Conservation (phyloP, 352 stramenopile species). For the Phytophthora lateralis region DNA sequence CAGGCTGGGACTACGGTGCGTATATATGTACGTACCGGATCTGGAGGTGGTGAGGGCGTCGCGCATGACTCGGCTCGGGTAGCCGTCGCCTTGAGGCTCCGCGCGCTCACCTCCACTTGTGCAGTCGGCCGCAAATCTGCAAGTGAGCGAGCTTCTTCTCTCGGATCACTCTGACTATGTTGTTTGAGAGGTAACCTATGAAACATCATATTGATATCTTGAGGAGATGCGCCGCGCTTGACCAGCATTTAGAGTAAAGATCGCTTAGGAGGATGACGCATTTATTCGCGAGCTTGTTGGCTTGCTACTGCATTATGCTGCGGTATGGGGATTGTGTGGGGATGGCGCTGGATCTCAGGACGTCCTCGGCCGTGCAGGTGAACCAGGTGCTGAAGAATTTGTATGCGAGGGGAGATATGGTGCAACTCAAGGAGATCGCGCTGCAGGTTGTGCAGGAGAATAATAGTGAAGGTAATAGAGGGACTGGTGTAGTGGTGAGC, state of each 20-base stretch:
- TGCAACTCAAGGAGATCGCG: slow-evolving; percentile 49
- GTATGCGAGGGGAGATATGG: slow-evolving; percentile 51
- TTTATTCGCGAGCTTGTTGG: slow-evolving; percentile 4
- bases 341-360: slow-evolving; percentile 22
- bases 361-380: slow-evolving; percentile 33
- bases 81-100: not conserved
- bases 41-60: not conserved
- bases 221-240: slow-evolving; percentile 1
- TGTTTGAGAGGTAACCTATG: slow-evolving; percentile 7
- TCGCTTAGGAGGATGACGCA: not conserved
- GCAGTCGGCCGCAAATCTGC: slow-evolving; percentile 6
- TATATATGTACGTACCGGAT: not conserved
- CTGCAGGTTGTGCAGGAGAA: slow-evolving; percentile 51
- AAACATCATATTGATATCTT: not conserved
- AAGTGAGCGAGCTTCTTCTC: slow-evolving; percentile 3
- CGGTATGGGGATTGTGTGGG: not conserved
- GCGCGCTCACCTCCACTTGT: not conserved
- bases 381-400: slow-evolving; percentile 38
- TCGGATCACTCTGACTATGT: slow-evolving; percentile 14
- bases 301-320: not conserved
- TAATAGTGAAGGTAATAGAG: slow-evolving; percentile 33
- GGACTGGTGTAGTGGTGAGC: not conserved
- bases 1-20: not conserved
- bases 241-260: slow-evolving; percentile 22
- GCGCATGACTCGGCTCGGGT: not conserved